Base-by-base conservation (phyloP, 331 rosid genomes). In the Quercus phellos region DNA sequence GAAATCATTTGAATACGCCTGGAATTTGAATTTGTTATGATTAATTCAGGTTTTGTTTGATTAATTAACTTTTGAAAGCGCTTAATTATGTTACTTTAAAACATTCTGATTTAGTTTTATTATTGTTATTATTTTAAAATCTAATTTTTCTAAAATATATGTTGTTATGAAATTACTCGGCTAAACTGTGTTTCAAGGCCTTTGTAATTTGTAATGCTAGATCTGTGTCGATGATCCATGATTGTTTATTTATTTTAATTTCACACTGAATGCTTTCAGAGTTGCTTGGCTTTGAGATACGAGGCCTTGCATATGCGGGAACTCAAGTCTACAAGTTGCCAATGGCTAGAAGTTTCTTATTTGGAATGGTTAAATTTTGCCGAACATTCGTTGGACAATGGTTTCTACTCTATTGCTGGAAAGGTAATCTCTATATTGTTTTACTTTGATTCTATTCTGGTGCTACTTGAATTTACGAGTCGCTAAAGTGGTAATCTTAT, bases 221-320 rank as follows among this genome's bases (percentile, higher is more conserved):
- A 14, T 66, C 43, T 66, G 14, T 18, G 1, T n/a, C 8, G 19
- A 34, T 8, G 51, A 35, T 66, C 71, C 7, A 34, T 5, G 26
- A 46, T 46, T 46, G 16, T 12, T 46, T 13, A 46, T 46, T 46
- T 10, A 11, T 21, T 27, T 16, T 13, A 35, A 35, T 67, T 68
- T 55, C 11, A 8, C 24, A 56, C 56, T 59, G 38, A 51, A 73
- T 82, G 84, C 54, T 75, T 50, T 30, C 78, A 90, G 97, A 94
- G 91, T 81, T 92, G 94, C 83, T 85, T 92, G 87, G 97, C 97
- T 12, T 78, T 94, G 89, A 87, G 95, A 80, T 92, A 94, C 42
- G 99, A 94, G 81, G 95, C 90, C 78, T 87, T 94, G 79, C 78
- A 83, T 78, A 55, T 92, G 88, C 84, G 92, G 56, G 90, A 90